A percentile compares a stretch with the other conserved stretches of the same genome.
Conservation (phyloP, 208 protist species). For the Wallacemonas sp. region DNA sequence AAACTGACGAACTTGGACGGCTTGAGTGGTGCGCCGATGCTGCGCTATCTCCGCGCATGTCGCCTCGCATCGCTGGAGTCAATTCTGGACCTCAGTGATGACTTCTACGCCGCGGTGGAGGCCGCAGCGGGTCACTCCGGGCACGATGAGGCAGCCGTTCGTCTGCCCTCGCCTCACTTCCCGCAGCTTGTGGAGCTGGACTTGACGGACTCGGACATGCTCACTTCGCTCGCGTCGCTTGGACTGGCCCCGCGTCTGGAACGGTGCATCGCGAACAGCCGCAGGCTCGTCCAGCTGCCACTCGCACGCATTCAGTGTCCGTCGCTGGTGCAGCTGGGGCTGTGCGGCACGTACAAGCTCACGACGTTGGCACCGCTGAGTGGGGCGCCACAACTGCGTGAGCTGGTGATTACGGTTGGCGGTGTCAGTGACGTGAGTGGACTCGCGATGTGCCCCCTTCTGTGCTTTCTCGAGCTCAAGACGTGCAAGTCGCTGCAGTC, state of each 20-base stretch:
- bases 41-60: constrained; percentile 7
- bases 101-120: constrained; percentile 1
- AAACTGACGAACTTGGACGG: background rate
- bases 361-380: background rate
- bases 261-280: background rate
- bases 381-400: constrained; percentile 1
- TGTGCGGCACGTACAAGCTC: background rate
- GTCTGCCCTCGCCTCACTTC: background rate
- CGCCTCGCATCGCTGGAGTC: background rate
- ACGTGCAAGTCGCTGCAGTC: constrained; percentile 8
- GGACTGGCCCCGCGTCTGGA: constrained; percentile 4
- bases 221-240: background rate
- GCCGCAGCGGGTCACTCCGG: background rate
- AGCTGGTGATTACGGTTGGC: background rate
- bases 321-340: background rate
- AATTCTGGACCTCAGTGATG: constrained; percentile 4
- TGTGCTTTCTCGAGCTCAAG: background rate
- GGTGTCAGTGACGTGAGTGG: background rate
- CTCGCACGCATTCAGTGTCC: constrained; percentile 9
- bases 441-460: background rate
- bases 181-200: constrained; percentile 10
- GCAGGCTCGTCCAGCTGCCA: background rate
- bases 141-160: background rate
- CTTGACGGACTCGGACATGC: background rate
- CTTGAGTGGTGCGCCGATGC: background rate